Conservation (phyloP, 257 asterid genomes). For the Solanum rostratum region DNA sequence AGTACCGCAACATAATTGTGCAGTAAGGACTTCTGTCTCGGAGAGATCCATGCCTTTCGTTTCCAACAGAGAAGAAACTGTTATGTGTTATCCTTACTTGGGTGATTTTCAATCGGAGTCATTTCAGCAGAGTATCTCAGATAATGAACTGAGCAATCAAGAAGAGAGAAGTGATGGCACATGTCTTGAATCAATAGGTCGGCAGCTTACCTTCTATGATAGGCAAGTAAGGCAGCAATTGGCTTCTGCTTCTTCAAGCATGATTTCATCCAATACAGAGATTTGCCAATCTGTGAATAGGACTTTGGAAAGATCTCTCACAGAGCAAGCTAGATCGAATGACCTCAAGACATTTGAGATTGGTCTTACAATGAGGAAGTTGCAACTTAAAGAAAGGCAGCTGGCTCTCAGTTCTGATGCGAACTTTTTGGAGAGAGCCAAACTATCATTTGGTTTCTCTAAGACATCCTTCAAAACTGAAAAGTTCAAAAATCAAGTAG, state of each 20-base stretch:
- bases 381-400: conserved; percentile 66
- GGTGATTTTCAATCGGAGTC: conserved; percentile 16
- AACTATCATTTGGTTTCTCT: conserved; percentile 76
- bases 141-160: background rate
- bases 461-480: conserved; percentile 58
- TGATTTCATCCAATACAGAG: conserved; percentile 7
- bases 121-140: conserved; percentile 1
- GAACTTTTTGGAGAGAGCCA: conserved; percentile 59
- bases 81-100: conserved; percentile 5
- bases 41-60: conserved; percentile 6
- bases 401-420: conserved; percentile 39
- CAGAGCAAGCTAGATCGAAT: conserved; percentile 81
- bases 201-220: conserved; percentile 43
- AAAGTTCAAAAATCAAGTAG: conserved; percentile 71
- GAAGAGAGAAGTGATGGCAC: conserved; percentile 21
- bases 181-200: conserved; percentile 12
- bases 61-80: conserved; percentile 12
- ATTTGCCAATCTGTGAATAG: conserved; percentile 21
- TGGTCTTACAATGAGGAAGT: conserved; percentile 44
- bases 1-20: conserved; percentile 11
- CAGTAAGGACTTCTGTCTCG: conserved; percentile 19
- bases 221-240: conserved; percentile 21
- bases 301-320: conserved; percentile 53
- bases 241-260: conserved; percentile 22
- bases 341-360: conserved; percentile 67